A percentile compares a stretch with the other conserved stretches of the same genome.
These are phyloP conservation scores for Fistulinella staudtii DNA, from an alignment of 1,284 basidiomycete genomes.

Conservation along the genomic window DNA sequence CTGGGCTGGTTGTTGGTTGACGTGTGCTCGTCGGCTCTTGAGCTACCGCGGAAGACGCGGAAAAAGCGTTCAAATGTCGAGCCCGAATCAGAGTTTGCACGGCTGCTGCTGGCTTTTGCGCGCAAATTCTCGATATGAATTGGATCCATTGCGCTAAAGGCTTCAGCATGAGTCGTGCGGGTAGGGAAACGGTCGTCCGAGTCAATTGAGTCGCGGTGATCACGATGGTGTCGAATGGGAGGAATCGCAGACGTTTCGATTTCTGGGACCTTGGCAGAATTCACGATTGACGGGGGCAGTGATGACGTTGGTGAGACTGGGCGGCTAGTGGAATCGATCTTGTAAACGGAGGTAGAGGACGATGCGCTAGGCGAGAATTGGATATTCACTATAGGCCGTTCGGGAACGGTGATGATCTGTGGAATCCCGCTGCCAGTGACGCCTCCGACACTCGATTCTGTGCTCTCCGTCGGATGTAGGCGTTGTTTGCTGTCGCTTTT, in stretches of 20 bases:
- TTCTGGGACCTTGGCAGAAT: conserved; percentile 5
- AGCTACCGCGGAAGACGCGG: conserved; percentile 17
- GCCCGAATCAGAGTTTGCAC: conserved; percentile 18
- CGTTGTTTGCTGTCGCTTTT: conserved; percentile 17
- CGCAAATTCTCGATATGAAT: conserved; percentile 52
- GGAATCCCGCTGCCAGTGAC: conserved; percentile 6
- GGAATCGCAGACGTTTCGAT: conserved; percentile 11
- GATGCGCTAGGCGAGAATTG: conserved; percentile 20
- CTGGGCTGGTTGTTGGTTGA: conserved; percentile 32
- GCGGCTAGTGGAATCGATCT: conserved; percentile 12
- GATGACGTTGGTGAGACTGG: conserved; percentile 22
- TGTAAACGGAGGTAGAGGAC: conserved; percentile 13
- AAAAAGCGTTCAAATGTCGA: conserved; percentile 24
- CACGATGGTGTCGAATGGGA: conserved; percentile 9
- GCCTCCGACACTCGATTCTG: conserved; percentile 33
- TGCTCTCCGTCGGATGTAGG: conserved; percentile 20
- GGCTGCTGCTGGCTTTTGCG: conserved; percentile 18
- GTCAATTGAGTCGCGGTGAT: conserved; percentile 32
- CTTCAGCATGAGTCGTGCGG: conserved; percentile 69
- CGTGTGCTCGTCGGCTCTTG: conserved; percentile 23
- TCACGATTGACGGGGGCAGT: conserved; percentile 12
- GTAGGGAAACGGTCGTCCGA: conserved; percentile 34
- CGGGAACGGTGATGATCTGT: conserved; percentile 11
- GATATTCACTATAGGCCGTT: conserved; percentile 10
- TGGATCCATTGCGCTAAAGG: conserved; percentile 66